Conservation (phyloP, 257 asterid genomes). For the Primulina huaijiensis region DNA sequence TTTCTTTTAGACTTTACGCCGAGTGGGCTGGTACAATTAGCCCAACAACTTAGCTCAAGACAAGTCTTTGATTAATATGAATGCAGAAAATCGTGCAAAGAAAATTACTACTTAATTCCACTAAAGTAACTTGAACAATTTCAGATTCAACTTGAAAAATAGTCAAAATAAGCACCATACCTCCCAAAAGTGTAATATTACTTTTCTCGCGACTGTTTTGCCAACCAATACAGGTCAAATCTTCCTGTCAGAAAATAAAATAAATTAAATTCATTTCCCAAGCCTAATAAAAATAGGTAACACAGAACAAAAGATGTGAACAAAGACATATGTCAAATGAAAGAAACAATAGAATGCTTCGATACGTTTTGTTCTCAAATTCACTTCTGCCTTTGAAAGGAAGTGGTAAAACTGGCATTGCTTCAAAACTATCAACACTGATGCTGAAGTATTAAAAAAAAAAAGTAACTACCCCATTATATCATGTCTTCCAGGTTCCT, state of each 20-base stretch:
- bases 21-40: too few relatives aligned
- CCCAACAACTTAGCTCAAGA: too few relatives aligned
- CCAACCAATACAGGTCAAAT: constrained; percentile 89
- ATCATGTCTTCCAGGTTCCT: constrained; percentile 3
- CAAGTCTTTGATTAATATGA: constrained; percentile 2
- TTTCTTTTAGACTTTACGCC: too few relatives aligned
- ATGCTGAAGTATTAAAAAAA: background rate
- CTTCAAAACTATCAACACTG: background rate
- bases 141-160: background rate
- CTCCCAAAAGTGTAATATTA: constrained; percentile 89
- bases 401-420: constrained; percentile 13
- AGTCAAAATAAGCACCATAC: constrained; percentile 38
- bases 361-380: background rate
- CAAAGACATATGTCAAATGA: constrained; percentile 11
- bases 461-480: constrained; percentile 9
- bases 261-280: constrained; percentile 9
- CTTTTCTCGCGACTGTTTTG: constrained; percentile 86
- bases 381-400: background rate
- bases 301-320: constrained; percentile 9
- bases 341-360: background rate
- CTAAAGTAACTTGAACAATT: constrained; percentile 2
- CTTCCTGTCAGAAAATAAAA: constrained; percentile 56
- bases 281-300: constrained; percentile 6
- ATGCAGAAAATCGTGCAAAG: background rate
- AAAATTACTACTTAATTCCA: background rate